Evolutionary conservation across 2,329 filamentous ascomycete genomes (phyloP), one percentile per base, ranked within the genome.

Genomic region (Cladobotryum mycophilum): DNA sequence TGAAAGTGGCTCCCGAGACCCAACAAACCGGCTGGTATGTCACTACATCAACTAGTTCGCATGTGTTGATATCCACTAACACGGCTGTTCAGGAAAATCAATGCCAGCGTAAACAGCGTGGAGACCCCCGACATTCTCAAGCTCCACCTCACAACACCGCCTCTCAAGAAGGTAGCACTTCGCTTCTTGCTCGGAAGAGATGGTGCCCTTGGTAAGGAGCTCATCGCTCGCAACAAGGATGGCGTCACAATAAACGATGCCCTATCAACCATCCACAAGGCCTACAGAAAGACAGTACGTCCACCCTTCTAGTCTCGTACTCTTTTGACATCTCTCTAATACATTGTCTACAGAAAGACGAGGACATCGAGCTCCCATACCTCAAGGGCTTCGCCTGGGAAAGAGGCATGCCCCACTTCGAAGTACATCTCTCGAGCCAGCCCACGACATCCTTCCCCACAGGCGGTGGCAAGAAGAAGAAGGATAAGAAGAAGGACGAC

Each of bases 221-320:
- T 96, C 59, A 88, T 86, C 33, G 92, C 90, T 65, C 82, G 92
- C 64, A 97, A 96, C 73, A 75, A 91, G 62, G 92, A 91, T 71
- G 92, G 92, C 51, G 90, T 97, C 60, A 97, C 92, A 51, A 92
- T 97, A 78, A 96, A 96, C 78, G 92, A 97, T 71, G 90, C 90
- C 52, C 68, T 96, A 69, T 91, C 96, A 69, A 92, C 89, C 63
- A 96, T 97, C 72, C 79, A 96, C 79, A 96, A 96, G 78, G 82
- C 88, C 61, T 95, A 89, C 79, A 95, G 95, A 81, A 96, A 96
- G 83, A 86, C 91, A 81, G 92, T 91, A 72, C 61, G 82, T 69
- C 41, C 13, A 44, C 5, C 3, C 12, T 30, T 37, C n/a, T 5
- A 33, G 5, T 8, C 5, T n/a, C 4, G n/a, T 12, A 15, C 8